Conservation (phyloP, 2,329 filamentous ascomycete genomes). For the Chrysoporthe austroafricana region DNA sequence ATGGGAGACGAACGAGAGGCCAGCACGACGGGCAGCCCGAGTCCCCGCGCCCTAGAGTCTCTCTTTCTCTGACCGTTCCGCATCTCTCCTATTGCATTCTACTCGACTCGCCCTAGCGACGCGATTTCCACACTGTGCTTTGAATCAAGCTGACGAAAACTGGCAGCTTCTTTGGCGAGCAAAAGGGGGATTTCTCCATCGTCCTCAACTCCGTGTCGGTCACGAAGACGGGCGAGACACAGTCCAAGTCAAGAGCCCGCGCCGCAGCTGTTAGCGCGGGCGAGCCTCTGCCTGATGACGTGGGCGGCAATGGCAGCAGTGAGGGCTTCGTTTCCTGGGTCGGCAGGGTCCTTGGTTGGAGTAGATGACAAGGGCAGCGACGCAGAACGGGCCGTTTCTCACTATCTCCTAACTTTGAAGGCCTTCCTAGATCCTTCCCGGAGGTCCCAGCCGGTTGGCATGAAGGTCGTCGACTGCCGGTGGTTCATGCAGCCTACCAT, state of each 20-base stretch:
- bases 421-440: background rate
- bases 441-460: background rate
- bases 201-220: constrained; percentile 56
- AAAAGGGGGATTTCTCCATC: constrained; percentile 70
- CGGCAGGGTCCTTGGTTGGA: constrained; percentile 16
- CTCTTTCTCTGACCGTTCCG: too few relatives aligned
- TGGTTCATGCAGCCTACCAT: too few relatives aligned
- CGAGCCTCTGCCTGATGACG: background rate
- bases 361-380: constrained; percentile 7
- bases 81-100: too few relatives aligned
- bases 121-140: too few relatives aligned
- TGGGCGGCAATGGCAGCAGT: background rate
- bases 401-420: background rate
- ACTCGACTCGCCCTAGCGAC: too few relatives aligned
- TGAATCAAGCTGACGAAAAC: constrained; percentile 31
- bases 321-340: constrained; percentile 16
- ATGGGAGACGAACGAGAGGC: too few relatives aligned
- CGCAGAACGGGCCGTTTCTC: background rate
- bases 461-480: background rate
- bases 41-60: too few relatives aligned
- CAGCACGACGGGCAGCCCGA: too few relatives aligned
- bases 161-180: constrained; percentile 74
- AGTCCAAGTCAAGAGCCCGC: background rate
- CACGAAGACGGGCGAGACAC: constrained; percentile 1
- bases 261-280: background rate